Evolutionary conservation across 495 filamentous ascomycete genomes (phyloP).

Genomic region (Cercophora scortea): DNA sequence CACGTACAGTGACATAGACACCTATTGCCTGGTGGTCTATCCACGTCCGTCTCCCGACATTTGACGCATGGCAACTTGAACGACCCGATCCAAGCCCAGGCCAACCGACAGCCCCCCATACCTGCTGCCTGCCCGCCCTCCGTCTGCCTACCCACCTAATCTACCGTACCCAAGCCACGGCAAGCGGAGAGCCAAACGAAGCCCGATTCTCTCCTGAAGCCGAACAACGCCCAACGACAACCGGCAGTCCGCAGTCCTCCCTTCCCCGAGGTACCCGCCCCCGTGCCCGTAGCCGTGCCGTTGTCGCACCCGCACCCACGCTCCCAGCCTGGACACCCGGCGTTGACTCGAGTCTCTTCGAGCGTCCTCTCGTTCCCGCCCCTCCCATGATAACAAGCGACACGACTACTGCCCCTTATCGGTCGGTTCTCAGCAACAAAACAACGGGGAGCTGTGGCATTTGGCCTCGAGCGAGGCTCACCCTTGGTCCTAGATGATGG

Average conservation of each 20-base stretch:
- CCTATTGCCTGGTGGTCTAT: too few relatives aligned
- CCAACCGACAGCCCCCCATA: too few relatives aligned
- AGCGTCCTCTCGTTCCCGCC: conserved; percentile 1
- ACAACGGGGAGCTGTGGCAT: conserved; percentile 25
- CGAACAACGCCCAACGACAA: neutral
- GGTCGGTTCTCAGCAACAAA: conserved; percentile 6
- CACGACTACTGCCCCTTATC: conserved; percentile 7
- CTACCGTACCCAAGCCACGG: too few relatives aligned
- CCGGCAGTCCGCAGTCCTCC: neutral
- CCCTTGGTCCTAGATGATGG: conserved; percentile 28
- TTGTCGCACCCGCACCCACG: neutral
- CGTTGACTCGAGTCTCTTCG: conserved; percentile 2
- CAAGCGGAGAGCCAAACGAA: too few relatives aligned
- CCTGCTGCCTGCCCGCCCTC: too few relatives aligned
- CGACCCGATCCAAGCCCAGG: too few relatives aligned
- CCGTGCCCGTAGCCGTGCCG: too few relatives aligned
- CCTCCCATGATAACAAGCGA: conserved; percentile 31
- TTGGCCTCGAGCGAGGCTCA: conserved; percentile 31
- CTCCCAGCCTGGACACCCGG: neutral
- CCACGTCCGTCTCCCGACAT: neutral
- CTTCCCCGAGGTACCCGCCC: too few relatives aligned
- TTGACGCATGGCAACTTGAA: neutral
- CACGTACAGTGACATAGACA: too few relatives aligned
- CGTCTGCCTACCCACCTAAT: too few relatives aligned
- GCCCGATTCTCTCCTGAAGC: neutral